These are phyloP conservation scores for Monosporascus cannonballus DNA, from an alignment of 2,329 filamentous ascomycete genomes.

Conservation along the genomic window DNA sequence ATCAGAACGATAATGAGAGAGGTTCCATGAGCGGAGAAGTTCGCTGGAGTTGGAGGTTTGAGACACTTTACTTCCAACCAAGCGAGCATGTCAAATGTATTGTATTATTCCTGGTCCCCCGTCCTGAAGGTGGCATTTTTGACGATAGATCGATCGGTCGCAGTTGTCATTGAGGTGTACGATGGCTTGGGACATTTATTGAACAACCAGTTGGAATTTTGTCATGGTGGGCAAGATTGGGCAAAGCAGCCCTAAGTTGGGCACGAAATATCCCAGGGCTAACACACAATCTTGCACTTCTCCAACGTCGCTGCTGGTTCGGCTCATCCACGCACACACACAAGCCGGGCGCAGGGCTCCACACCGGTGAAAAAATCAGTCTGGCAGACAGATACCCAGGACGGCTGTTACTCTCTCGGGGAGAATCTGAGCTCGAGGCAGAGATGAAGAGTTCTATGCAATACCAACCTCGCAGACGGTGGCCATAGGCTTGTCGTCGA, in stretches of 20 bases:
- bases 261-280: not conserved
- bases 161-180: constrained; percentile 5
- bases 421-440: too few relatives aligned
- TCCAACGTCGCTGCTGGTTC: not conserved
- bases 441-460: not conserved
- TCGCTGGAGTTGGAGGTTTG: not conserved
- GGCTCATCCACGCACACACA: not conserved
- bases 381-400: too few relatives aligned
- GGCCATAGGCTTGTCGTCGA: not conserved
- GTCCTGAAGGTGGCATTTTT: constrained; percentile 7
- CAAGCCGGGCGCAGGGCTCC: not conserved
- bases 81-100: constrained; percentile 8
- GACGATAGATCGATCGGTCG: constrained; percentile 6
- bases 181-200: constrained; percentile 5
- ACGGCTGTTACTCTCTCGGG: too few relatives aligned
- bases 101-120: constrained; percentile 6
- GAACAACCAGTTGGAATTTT: not conserved
- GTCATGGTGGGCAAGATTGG: not conserved
- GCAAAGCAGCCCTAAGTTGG: not conserved
- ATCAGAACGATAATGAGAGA: not conserved
- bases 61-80: not conserved
- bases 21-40: not conserved
- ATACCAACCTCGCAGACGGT: not conserved
- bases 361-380: too few relatives aligned
- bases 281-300: not conserved